Base-by-base conservation (phyloP, 2,329 filamentous ascomycete species). In the Fusarium domesticum region DNA sequence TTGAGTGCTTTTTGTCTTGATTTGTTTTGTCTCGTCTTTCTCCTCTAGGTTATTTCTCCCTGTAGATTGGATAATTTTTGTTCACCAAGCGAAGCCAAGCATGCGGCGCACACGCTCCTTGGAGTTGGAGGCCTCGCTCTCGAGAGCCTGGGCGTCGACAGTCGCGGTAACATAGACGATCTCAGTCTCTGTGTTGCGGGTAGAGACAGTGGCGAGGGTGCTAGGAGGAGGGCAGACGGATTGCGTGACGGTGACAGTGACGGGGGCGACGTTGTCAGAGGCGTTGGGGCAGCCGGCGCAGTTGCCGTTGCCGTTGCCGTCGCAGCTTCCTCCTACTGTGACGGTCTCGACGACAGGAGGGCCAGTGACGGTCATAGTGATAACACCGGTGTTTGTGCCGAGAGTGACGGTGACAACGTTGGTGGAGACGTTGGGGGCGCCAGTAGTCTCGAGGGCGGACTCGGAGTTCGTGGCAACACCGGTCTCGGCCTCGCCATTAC, bases 131-230 rank as follows among this genome's bases (percentile, higher is more conserved):
- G 36, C 38, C 11, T 43, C 31, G 32, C 37, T 50, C 18, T 49
- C 39, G 33, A 44, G 43, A 14, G 32, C 18, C 30, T 44, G 41
- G 10, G 42, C 39, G 36, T 59, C 49, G 11, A 57, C 45, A 0
- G 53, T 54, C n/a, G 47, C 42, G 25, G 57, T 59, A 40, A 58
- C 57, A 17, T 58, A 60, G 15, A 60, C 57, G 8, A 57, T 58
- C 45, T 58, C 57, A 14, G 57, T 50, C 32, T 50, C 45, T 20
- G 41, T 51, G 20, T 31, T 41, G 31, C 50, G 48, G 33, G 45
- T 45, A n/a, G 56, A 47, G 17, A 43, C 36, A 4, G 51, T 56
- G 16, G 57, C 53, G 40, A 60, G 42, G 7, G 55, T 60, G 6
- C 53, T 59, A 31, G 52, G 47, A 6, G 39, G 39, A 17, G 50